Base-by-base conservation (phyloP, 345 rosid genomes). In the Capsella bursapastoris region DNA sequence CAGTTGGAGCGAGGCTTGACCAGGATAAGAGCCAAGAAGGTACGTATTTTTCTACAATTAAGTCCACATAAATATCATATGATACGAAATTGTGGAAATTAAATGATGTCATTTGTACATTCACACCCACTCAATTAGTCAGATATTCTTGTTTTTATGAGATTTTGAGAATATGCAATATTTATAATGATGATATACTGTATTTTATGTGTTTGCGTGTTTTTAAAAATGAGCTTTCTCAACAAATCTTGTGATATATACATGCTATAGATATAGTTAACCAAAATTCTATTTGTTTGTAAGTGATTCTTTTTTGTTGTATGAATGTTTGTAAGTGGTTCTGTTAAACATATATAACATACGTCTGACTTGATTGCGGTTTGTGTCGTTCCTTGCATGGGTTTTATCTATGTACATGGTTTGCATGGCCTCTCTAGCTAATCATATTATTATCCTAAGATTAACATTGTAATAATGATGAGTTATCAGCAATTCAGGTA, bases 21-120 rank as follows among this genome's bases (percentile, higher is more conserved):
- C 75, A 86, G 69, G 77, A 85, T 95, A 57, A 85, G 97, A 83
- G 87, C 90, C 28, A 89, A 83, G 84, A 92, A 92, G 99, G 97
- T 92, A 80, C 25, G 25, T 22, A 22, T 22, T 45, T 6, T 34
- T 4, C 38, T 64, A 6, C 8, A 11, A 11, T 22, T 4, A 11
- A 4, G 4, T 10, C 40, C 1, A 0, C 51, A 48, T n/a, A 8
- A 28, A 34, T 14, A 0, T 50, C 56, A 68, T 57, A 84, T 85
- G 59, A 47, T 47, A 13, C 22, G 4, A 15, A 27, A 32, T 10
- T 40, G 10, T 40, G 1, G 5, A 40, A 12, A 45, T 44, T 15
- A 18, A 18, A 18, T 18, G 22, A 18, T 18, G 22, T 16, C 35
- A 41, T 63, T 18, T 37, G 64, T 72, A 22, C 15, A 34, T 29